Evolutionary conservation across 2,329 filamentous ascomycete genomes (phyloP), one percentile per base, ranked within the genome.

Genomic region (Fusarium marasasianum): DNA sequence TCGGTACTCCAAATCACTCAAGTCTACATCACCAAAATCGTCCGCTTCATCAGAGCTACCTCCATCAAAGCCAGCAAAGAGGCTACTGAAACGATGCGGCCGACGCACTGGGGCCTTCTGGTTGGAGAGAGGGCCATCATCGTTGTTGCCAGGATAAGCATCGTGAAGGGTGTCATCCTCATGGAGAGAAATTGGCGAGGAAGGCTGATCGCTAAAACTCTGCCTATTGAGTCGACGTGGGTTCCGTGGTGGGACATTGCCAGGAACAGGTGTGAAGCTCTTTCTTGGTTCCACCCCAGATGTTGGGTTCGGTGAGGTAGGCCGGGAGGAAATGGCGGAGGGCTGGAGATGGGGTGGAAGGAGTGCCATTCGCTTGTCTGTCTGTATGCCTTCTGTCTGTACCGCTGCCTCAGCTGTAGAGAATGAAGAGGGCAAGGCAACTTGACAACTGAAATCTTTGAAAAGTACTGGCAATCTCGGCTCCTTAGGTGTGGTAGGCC

Each of bases 341-440:
- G 95, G 94, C 63, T 95, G 91, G 40, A 98, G 87, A 79, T 96
- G 93, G 4, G 90, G 85, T 20, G 94, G 94, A 33, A 98, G 86
- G 74, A 91, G 91, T 69, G 92, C 90, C 50, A 94, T 85, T 69
- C 95, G 90, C 83, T 91, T 90, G 79, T 97, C 95, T 11, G 97
- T 90, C 63, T 94, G 90, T 66, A 98, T 98, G 67, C 94, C 93
- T 76, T 98, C 95, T 1, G 96, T 99, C 84, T 99, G 96, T 66
- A 95, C 84, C 6, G 81, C 80, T 17, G 80, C 88, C 6, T 83
- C 81, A 5, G 51, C 66, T 6, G 76, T 80, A 8, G 72, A 66
- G 24, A 69, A 68, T 6, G 76, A 57, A 18, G 73, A 70, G 3
- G 80, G 71, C 18, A 85, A 62, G 53, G 79, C 83, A n/a, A 95